These are phyloP conservation scores for Cercospora zeae-maydis DNA, from an alignment of 2,329 filamentous ascomycete species.

Conservation along the genomic window DNA sequence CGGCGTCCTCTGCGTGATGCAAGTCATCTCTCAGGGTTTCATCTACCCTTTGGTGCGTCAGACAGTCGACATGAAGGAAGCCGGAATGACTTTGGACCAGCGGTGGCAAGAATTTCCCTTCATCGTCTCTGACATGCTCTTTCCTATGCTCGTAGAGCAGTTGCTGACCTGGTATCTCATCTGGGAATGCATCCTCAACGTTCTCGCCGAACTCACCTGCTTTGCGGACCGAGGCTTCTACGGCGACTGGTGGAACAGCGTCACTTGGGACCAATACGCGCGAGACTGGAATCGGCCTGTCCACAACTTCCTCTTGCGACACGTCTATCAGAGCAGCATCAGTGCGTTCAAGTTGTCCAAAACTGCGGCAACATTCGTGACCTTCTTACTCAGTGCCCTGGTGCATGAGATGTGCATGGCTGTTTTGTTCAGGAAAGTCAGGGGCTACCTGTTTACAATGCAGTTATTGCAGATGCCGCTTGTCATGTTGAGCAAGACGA, in stretches of 20 bases:
- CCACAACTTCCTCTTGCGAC: conserved; percentile 71
- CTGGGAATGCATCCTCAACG: conserved; percentile 66
- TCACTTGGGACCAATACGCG: conserved; percentile 70
- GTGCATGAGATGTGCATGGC: conserved; percentile 77
- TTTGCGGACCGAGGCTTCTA: conserved; percentile 59
- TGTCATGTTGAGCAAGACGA: conserved; percentile 63
- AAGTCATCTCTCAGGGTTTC: conserved; percentile 70
- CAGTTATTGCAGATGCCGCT: conserved; percentile 73
- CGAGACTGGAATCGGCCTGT: conserved; percentile 80
- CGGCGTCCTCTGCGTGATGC: conserved; percentile 73
- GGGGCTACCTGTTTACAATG: conserved; percentile 68
- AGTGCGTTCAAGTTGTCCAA: conserved; percentile 68
- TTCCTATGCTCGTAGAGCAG: conserved; percentile 76
- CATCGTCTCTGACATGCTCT: conserved; percentile 70
- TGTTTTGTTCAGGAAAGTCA: conserved; percentile 72
- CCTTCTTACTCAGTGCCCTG: conserved; percentile 67
- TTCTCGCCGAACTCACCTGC: conserved; percentile 69
- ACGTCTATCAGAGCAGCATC: conserved; percentile 76
- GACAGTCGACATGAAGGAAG: conserved; percentile 64
- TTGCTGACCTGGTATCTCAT: conserved; percentile 76
- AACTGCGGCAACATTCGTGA: conserved; percentile 69
- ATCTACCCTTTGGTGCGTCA: conserved; percentile 73
- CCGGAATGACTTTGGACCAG: conserved; percentile 56
- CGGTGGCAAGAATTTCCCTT: conserved; percentile 68
- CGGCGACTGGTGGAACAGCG: conserved; percentile 45